phyloP scores from a whole-genome alignment of 2,329 filamentous ascomycete genomes.

The Xylariaceae sp. region DNA sequence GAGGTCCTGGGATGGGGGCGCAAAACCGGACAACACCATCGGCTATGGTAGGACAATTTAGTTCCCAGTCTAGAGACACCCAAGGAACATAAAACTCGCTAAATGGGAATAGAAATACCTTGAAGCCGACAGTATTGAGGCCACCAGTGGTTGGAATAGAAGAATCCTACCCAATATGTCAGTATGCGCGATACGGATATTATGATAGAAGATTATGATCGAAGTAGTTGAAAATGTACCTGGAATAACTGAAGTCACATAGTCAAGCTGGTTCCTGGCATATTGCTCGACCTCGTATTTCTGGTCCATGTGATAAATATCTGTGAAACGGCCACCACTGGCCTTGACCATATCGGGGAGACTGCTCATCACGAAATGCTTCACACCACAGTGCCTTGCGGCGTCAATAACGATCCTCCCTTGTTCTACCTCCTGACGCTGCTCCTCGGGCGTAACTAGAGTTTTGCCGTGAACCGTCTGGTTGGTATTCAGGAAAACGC shows the following conservation, averaged over 20 bases:
- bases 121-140: slow-evolving; percentile 19
- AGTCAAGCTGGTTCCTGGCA: slow-evolving; percentile 16
- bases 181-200: neutral
- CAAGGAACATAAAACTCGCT: neutral
- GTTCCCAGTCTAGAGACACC: neutral
- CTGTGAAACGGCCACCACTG: slow-evolving; percentile 13
- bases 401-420: slow-evolving; percentile 15
- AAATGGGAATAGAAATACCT: slow-evolving; percentile 3
- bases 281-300: slow-evolving; percentile 24
- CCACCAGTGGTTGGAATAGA: slow-evolving; percentile 18
- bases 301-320: slow-evolving; percentile 22
- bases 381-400: slow-evolving; percentile 18
- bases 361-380: slow-evolving; percentile 19
- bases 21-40: slow-evolving; percentile 22
- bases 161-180: slow-evolving; percentile 11
- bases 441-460: slow-evolving; percentile 8
- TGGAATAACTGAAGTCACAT: slow-evolving; percentile 18
- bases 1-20: slow-evolving; percentile 7
- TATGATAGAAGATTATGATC: neutral
- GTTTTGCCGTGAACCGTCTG: slow-evolving; percentile 4
- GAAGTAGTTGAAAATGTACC: slow-evolving; percentile 2
- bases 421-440: slow-evolving; percentile 14
- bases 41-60: slow-evolving; percentile 12
- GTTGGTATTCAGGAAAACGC: slow-evolving; percentile 12
- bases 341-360: slow-evolving; percentile 20